Base-by-base conservation (phyloP, 2,329 filamentous ascomycete species). In the Xylariales sp. region DNA sequence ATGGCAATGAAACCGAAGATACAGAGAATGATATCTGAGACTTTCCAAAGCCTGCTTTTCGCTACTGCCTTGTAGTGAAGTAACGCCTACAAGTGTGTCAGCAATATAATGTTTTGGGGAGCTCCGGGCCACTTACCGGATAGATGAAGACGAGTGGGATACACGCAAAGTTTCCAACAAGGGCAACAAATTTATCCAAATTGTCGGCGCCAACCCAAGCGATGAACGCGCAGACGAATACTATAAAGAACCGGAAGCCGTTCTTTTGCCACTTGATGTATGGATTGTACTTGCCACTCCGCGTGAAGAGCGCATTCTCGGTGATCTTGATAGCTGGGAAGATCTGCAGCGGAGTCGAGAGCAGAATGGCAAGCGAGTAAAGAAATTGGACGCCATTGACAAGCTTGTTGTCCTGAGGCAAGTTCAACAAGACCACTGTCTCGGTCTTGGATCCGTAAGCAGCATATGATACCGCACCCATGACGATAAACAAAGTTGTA, bases 191-290 rank as follows among this genome's bases (percentile, higher is more conserved):
- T 65, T 97, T 97, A 69, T 98, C 93, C 41, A 98, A 70, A 64
- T 97, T 84, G 51, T 88, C 86, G 3, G 93, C 91, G 47, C 93
- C 93, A 32, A 84, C 82, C 88, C 89, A 98, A 2, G 91, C 91
- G 50, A 98, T 85, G 44, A 82, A 66, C 1, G 90, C 86, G 57
- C 93, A 97, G 18, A 93, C 65, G 56, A 87, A 78, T 38, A 97
- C 93, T 48, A 96, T 80, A 58, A 91, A 83, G 73, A 97, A 98
- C 41, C 93, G 84, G 71, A 95, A 98, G 24, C 85, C 71, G 54
- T 98, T 98, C 80, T 98, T 98, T 74, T 97, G 87, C 93, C 93
- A 98, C 71, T 98, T 98, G 72, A 98, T 95, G 59, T 88, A 93
- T 1, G 89, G 90, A 60, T 97, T 96, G 69, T 96, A 95, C 66